Percentiles rank a stretch among this genome's conserved stretches.
Conservation (phyloP, 192 early-diverging fungal genomes). For the Entophlyctis luteolus region DNA sequence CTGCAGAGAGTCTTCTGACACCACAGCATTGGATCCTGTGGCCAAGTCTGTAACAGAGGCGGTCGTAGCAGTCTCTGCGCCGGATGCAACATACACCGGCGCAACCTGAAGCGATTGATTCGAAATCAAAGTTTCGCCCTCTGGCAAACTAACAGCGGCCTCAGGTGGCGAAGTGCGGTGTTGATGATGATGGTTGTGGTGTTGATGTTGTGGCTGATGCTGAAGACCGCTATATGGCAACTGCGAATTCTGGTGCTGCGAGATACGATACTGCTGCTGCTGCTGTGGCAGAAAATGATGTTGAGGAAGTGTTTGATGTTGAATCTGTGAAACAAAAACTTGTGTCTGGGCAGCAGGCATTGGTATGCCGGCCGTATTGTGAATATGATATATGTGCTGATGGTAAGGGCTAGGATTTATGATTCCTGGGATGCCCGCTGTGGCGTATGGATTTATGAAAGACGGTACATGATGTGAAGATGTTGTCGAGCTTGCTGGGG, state of each 20-base stretch:
- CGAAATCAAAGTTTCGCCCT: background rate
- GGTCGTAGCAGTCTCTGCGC: background rate
- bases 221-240: background rate
- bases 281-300: background rate
- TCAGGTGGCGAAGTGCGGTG: background rate
- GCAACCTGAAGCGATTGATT: background rate
- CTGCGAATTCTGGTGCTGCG: background rate
- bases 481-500: no score
- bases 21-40: background rate
- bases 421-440: constrained; percentile 8
- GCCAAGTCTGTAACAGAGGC: background rate
- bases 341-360: background rate
- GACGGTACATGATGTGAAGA: no score
- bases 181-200: background rate
- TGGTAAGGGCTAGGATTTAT: constrained; percentile 8
- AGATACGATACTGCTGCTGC: background rate
- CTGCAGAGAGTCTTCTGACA: background rate
- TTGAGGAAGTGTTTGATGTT: background rate
- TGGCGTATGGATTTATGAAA: background rate
- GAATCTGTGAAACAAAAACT: background rate
- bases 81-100: background rate
- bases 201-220: background rate
- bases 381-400: background rate
- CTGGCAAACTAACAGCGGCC: background rate
- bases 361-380: background rate